Evolutionary conservation across 495 filamentous ascomycete species (phyloP).

Genomic region (Xanthoparmelia taractica): DNA sequence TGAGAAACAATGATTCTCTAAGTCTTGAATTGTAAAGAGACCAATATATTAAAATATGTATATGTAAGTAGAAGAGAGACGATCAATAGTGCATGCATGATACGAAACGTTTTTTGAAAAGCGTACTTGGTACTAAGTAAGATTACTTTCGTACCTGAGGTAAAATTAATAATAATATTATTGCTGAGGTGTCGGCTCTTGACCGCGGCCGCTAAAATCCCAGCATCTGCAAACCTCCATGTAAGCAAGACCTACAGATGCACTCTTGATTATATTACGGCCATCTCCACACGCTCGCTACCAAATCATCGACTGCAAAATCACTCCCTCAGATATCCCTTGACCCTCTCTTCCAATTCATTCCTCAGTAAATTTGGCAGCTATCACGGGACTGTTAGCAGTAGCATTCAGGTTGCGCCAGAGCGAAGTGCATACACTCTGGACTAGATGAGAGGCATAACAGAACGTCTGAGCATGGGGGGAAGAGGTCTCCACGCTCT

Average conservation of each 20-base stretch:
- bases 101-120: neutral
- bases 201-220: neutral
- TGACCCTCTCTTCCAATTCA: neutral
- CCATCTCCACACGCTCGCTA: constrained; percentile 1
- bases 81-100: neutral
- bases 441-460: constrained; percentile 15
- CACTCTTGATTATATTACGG: neutral
- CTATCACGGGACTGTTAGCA: neutral
- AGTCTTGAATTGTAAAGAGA: too few relatives aligned
- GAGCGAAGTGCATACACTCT: neutral
- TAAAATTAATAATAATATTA: too few relatives aligned
- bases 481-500: constrained; percentile 8
- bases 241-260: neutral
- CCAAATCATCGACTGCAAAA: neutral
- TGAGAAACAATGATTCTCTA: too few relatives aligned
- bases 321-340: neutral
- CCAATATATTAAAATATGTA: too few relatives aligned
- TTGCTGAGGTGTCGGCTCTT: constrained; percentile 1
- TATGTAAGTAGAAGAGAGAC: too few relatives aligned
- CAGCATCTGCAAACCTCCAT: neutral
- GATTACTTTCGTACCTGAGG: too few relatives aligned
- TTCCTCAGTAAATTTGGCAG: neutral
- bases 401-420: constrained; percentile 5
- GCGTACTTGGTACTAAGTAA: neutral
- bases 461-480: constrained; percentile 10